A percentile compares a stretch with the other conserved stretches of the same genome.
These are phyloP conservation scores for Fomitopsis schrenkii DNA, from an alignment of 1,284 basidiomycete genomes.

Conservation along the genomic window DNA sequence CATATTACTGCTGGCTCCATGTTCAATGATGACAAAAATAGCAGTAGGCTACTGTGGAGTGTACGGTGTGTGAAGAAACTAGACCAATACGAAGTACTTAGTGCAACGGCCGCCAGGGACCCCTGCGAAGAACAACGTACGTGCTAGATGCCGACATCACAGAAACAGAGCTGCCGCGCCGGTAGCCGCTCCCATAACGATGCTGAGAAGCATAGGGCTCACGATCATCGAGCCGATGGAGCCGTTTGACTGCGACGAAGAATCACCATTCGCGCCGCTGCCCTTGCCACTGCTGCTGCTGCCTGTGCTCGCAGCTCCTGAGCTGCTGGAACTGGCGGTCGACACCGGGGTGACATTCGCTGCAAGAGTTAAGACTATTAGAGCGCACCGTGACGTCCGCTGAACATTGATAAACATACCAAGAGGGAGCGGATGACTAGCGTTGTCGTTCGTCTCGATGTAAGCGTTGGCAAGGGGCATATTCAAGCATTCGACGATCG, in stretches of 20 bases:
- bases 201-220: background rate
- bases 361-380: background rate
- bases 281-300: background rate
- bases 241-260: background rate
- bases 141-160: background rate
- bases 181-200: background rate
- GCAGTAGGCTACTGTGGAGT: background rate
- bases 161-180: background rate
- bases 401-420: slow-evolving; percentile 21
- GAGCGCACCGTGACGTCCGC: too few species aligned
- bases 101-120: background rate
- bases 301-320: background rate
- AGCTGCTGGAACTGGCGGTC: background rate
- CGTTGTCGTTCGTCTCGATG: slow-evolving; percentile 64
- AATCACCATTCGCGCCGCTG: background rate
- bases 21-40: background rate
- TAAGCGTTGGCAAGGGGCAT: slow-evolving; percentile 56
- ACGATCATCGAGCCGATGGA: background rate
- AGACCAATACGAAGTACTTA: background rate
- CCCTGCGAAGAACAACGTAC: background rate
- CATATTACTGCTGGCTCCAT: background rate
- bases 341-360: background rate
- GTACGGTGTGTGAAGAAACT: background rate
- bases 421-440: slow-evolving; percentile 44
- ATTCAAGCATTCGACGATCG: slow-evolving; percentile 67